These are phyloP conservation scores for Lecanicillium sp. DNA, from an alignment of 2,329 filamentous ascomycete genomes.

Conservation along the genomic window DNA sequence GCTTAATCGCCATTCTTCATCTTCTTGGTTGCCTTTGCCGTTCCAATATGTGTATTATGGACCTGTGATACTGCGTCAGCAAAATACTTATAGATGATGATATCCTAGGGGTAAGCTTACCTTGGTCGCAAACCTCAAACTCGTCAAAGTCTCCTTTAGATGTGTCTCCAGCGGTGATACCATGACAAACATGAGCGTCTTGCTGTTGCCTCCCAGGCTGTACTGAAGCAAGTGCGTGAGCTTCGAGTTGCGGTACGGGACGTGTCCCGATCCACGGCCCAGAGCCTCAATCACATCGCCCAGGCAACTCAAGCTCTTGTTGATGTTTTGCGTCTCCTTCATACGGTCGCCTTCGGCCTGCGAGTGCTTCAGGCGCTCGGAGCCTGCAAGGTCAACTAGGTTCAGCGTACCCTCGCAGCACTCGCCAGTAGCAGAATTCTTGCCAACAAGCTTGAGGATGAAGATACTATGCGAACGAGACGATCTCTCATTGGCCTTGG, in stretches of 20 bases:
- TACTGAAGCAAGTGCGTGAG: slow-evolving; percentile 93
- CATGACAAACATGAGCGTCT: slow-evolving; percentile 99
- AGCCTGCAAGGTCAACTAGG: slow-evolving; percentile 89
- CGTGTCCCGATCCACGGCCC: slow-evolving; percentile 74
- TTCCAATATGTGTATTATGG: slow-evolving; percentile 87
- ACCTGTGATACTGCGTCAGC: too few relatives aligned
- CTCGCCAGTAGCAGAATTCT: slow-evolving; percentile 70
- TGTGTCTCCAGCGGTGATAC: slow-evolving; percentile 87
- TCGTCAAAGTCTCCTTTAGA: slow-evolving; percentile 86
- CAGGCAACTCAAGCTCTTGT: slow-evolving; percentile 84
- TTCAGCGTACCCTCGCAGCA: slow-evolving; percentile 90
- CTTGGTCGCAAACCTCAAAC: slow-evolving; percentile 92
- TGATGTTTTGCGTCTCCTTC: slow-evolving; percentile 95
- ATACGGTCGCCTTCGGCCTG: slow-evolving; percentile 79
- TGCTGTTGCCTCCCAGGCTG: slow-evolving; percentile 88
- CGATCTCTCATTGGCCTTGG: slow-evolving; percentile 93
- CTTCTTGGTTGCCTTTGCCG: slow-evolving; percentile 69
- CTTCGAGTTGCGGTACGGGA: slow-evolving; percentile 96
- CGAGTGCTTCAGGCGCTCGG: slow-evolving; percentile 81
- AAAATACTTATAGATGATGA: too few relatives aligned
- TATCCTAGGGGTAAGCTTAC: too few relatives aligned
- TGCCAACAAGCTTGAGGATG: slow-evolving; percentile 70
- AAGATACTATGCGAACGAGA: slow-evolving; percentile 95
- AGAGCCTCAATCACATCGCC: slow-evolving; percentile 92
- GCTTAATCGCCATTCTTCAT: slow-evolving; percentile 31